phyloP scores from a whole-genome alignment of 345 rosid species.

The Aquilaria sinensis region DNA sequence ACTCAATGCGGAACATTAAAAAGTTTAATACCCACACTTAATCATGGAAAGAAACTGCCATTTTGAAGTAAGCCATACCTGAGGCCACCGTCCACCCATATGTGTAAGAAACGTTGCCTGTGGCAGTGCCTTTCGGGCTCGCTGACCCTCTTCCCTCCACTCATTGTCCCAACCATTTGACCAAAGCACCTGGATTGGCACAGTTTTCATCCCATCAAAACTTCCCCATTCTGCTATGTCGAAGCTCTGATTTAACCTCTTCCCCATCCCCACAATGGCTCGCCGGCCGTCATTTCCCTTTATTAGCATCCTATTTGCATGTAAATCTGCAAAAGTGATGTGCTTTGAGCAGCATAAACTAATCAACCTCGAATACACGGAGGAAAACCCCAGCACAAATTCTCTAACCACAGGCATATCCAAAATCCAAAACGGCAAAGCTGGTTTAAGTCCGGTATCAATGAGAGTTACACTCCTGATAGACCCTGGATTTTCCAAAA shows the following conservation, averaged over 20 bases:
- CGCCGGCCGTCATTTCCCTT: constrained; percentile 65
- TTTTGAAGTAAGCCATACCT: constrained; percentile 37
- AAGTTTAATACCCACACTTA: background rate
- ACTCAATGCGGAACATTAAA: constrained; percentile 1
- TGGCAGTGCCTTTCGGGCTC: constrained; percentile 59
- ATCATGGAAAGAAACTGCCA: background rate
- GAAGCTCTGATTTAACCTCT: constrained; percentile 70
- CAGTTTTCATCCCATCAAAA: constrained; percentile 42
- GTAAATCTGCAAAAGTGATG: constrained; percentile 38
- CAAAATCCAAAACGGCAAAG: constrained; percentile 65
- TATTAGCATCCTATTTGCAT: constrained; percentile 67
- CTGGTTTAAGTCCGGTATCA: constrained; percentile 60
- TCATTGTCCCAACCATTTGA: constrained; percentile 54
- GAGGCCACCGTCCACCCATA: constrained; percentile 89
- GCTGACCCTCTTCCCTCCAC: constrained; percentile 63
- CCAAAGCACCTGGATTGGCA: constrained; percentile 82
- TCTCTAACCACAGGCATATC: constrained; percentile 51
- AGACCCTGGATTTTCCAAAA: constrained; percentile 40
- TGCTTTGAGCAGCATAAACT: constrained; percentile 53
- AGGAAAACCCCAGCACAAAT: constrained; percentile 40
- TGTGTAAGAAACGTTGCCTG: constrained; percentile 62
- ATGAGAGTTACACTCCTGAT: constrained; percentile 71
- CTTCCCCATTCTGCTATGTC: constrained; percentile 73
- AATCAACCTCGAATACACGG: constrained; percentile 43
- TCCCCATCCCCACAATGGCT: constrained; percentile 50